Evolutionary conservation across 2,329 filamentous ascomycete genomes (phyloP), one percentile per base, ranked within the genome.

Genomic region (Sphaerulina populicola): DNA sequence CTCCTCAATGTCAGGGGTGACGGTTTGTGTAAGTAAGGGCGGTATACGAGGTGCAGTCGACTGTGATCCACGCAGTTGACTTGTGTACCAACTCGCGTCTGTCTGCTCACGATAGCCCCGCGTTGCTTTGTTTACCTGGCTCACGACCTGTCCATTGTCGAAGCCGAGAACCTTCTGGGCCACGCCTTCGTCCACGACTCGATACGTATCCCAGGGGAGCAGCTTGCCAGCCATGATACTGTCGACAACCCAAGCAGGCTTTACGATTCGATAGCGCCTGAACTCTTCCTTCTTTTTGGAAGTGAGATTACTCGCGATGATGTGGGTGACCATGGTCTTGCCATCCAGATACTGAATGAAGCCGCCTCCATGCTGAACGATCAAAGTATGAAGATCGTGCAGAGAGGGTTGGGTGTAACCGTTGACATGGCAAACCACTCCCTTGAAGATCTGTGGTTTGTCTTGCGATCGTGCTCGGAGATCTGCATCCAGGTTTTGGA

Each of bases 361-460:
- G 0, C 86, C 87, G 30, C 90, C 94, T n/a, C 93, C 93, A 78
- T 97, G 83, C 60, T 85, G 81, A 14, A 98, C 91, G 50, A 98
- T 85, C 54, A 95, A 77, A 47, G 76, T 82, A 71, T 95, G 91
- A 14, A 98, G 78, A 75, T 95, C 81, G 60, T 89, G 90, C 47
- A 96, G 74, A 1, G 90, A 88, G 0, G 93, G 93, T 62, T 97
- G 91, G 0, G 93, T 98, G 66, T 97, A 98, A 44, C 93, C 93
- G 61, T 90, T 94, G 21, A 98, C 85, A 69, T 96, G 88, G 8
- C 85, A 88, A 10, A 95, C 89, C 7, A 97, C 78, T 0, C 88
- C 89, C 60, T 85, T 88, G 75, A 98, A 98, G 47, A 98, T 88
- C 55, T 80, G 81, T 8, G 89, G 88, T 57, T 86, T 88, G 58